Evolutionary conservation across 257 asterid species (phyloP), one percentile per base, ranked within the genome.

Genomic region (Henckelia pumila): DNA sequence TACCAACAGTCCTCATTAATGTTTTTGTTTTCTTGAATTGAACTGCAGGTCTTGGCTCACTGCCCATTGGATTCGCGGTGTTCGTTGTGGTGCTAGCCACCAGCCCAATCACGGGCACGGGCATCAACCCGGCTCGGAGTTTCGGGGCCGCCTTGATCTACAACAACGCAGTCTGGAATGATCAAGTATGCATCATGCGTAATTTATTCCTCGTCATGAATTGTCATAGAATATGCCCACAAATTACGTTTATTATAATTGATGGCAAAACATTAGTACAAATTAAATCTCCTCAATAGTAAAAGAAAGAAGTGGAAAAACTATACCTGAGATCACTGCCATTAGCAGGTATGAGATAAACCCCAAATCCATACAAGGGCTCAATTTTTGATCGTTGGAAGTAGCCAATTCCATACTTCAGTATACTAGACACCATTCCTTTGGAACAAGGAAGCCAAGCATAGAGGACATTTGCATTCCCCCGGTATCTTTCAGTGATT

Each of bases 361-460:
- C 76, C 55, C 96, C 96, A 68, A 64, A 22, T 68, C 92, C 94
- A 64, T 81, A 77, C 25, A 62, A 23, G 56, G 81, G 76, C 73
- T 75, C 75, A 63, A 61, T 17, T 29, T 74, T 84, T 37, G 77
- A 68, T 30, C 72, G 72, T 72, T 71, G 81, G 67, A 76, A 75
- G 77, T 68, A 61, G 68, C 87, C 86, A 67, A 89, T 69, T 19
- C 98, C 96, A 76, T 84, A 87, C 49, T 87, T 80, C 73, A 85
- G 56, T 13, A 87, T 77, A 69, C 80, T 74, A 3, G 74, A 71
- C 50, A 79, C 66, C 25, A 84, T 75, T 74, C 65, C 83, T 70
- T 80, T 83, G 19, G 88, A 79, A 76, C 85, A 87, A 68, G 96
- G 98, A 66, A 92, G 94, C 98, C 98, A 92, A 25, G 96, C 98